Evolutionary conservation across 2,329 filamentous ascomycete genomes (phyloP).

Genomic region (Phoma herbarum): DNA sequence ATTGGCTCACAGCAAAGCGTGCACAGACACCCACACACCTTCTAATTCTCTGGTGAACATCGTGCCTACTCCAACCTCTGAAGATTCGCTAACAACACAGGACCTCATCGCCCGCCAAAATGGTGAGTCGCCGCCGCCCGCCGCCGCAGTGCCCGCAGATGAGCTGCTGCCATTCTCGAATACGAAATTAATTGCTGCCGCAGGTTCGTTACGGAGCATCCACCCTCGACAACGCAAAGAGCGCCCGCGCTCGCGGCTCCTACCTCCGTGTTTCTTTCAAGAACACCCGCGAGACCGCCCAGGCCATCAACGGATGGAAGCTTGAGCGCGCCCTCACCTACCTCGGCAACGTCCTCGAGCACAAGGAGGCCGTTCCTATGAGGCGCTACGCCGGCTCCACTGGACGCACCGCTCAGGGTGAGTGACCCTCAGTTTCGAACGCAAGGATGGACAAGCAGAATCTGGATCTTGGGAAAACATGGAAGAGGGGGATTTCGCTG

Average conservation of each 20-base stretch:
- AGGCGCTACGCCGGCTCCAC: slow-evolving; percentile 96
- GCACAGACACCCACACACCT: background rate
- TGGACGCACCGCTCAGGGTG: slow-evolving; percentile 97
- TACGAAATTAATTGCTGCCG: slow-evolving; percentile 37
- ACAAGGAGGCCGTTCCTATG: slow-evolving; percentile 98
- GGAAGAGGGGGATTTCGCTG: slow-evolving; percentile 11
- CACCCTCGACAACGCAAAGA: slow-evolving; percentile 60
- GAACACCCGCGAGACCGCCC: slow-evolving; percentile 99
- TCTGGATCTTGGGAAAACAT: background rate
- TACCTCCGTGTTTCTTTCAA: slow-evolving; percentile 99
- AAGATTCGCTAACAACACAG: slow-evolving; percentile 38
- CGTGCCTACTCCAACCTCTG: slow-evolving; percentile 34
- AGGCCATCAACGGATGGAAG: slow-evolving; percentile 99
- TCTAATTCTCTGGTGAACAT: slow-evolving; percentile 25
- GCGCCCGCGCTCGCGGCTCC: slow-evolving; percentile 95
- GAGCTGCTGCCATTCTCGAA: slow-evolving; percentile 18
- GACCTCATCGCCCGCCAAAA: slow-evolving; percentile 52
- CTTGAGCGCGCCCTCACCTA: slow-evolving; percentile 92
- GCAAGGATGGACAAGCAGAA: background rate
- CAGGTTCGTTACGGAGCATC: slow-evolving; percentile 53
- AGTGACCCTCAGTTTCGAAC: slow-evolving; percentile 55
- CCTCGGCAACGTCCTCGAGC: slow-evolving; percentile 97
- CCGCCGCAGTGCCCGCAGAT: slow-evolving; percentile 13
- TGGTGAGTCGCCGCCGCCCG: slow-evolving; percentile 46
- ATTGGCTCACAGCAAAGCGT: slow-evolving; percentile 20